Evolutionary conservation across 371 early-diverging fungal species (phyloP).

Genomic region (Mortierella polycephala): DNA sequence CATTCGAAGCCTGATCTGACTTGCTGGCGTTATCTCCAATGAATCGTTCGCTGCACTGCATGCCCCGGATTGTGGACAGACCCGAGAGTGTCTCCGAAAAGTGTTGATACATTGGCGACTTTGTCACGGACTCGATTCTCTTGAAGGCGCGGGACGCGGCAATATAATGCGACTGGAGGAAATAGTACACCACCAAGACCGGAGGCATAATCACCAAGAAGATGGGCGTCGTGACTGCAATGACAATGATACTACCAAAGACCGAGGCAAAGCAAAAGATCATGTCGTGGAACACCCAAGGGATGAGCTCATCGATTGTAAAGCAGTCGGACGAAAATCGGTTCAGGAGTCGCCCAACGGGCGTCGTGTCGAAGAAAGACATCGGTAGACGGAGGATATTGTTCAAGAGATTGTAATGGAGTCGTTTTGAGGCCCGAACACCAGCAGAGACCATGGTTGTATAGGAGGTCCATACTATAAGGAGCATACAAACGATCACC

Average conservation of each 20-base stretch:
- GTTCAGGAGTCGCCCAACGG: constrained; percentile 85
- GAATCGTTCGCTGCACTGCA: constrained; percentile 64
- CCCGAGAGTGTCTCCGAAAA: constrained; percentile 60
- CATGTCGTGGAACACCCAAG: constrained; percentile 61
- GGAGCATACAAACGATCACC: constrained; percentile 13
- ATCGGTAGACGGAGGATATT: constrained; percentile 68
- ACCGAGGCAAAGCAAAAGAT: constrained; percentile 56
- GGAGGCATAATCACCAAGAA: constrained; percentile 60
- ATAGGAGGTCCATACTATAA: constrained; percentile 25
- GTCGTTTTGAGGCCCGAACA: constrained; percentile 12
- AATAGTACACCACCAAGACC: constrained; percentile 50
- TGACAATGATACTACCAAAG: constrained; percentile 41
- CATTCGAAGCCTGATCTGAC: constrained; percentile 71
- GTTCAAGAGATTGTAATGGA: constrained; percentile 25
- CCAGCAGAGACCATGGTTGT: constrained; percentile 27
- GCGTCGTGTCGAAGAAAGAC: constrained; percentile 79
- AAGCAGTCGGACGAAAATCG: constrained; percentile 83
- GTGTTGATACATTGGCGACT: constrained; percentile 60
- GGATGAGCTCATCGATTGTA: constrained; percentile 65
- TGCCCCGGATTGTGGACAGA: constrained; percentile 78
- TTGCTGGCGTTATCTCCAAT: constrained; percentile 60
- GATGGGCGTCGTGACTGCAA: constrained; percentile 39
- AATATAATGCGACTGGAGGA: constrained; percentile 62
- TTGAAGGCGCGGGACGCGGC: constrained; percentile 60
- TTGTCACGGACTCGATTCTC: constrained; percentile 58